Evolutionary conservation across 345 rosid genomes (phyloP).

Genomic region (Pugionium cornutum): DNA sequence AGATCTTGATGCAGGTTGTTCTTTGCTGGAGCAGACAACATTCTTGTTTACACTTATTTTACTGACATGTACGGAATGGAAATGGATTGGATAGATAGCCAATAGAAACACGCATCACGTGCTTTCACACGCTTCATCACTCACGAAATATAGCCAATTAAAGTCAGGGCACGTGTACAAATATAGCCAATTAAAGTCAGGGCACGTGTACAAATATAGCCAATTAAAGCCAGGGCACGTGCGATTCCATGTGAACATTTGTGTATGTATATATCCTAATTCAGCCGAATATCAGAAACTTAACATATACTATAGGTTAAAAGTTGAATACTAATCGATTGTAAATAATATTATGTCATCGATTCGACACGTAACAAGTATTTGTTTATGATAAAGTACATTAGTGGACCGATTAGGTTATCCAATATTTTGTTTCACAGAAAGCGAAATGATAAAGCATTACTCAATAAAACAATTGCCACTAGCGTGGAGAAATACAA

Average conservation of each 20-base stretch:
- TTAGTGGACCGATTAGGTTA: conserved; percentile 22
- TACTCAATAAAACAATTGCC: conserved; percentile 1
- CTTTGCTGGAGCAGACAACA: too few species aligned
- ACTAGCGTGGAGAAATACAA: not conserved
- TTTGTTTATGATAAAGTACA: conserved; percentile 23
- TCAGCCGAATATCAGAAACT: conserved; percentile 6
- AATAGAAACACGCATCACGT: conserved; percentile 42
- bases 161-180: conserved; percentile 37
- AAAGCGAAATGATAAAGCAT: conserved; percentile 22
- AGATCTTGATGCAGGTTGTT: too few species aligned
- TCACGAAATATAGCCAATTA: conserved; percentile 26
- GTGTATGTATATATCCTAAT: too few species aligned
- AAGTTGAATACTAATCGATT: conserved; percentile 9
- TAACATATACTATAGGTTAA: not conserved
- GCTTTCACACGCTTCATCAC: conserved; percentile 36
- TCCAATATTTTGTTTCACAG: conserved; percentile 18
- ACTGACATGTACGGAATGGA: conserved; percentile 36
- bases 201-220: conserved; percentile 39
- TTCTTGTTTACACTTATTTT: too few species aligned
- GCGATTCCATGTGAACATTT: conserved; percentile 35
- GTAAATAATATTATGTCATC: not conserved
- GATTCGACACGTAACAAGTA: conserved; percentile 15
- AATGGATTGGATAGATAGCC: conserved; percentile 36
- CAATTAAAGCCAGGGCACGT: conserved; percentile 41
- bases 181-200: conserved; percentile 37